Evolutionary conservation across 2,329 filamentous ascomycete species (phyloP).

Genomic region (Aspergillus floridensis): DNA sequence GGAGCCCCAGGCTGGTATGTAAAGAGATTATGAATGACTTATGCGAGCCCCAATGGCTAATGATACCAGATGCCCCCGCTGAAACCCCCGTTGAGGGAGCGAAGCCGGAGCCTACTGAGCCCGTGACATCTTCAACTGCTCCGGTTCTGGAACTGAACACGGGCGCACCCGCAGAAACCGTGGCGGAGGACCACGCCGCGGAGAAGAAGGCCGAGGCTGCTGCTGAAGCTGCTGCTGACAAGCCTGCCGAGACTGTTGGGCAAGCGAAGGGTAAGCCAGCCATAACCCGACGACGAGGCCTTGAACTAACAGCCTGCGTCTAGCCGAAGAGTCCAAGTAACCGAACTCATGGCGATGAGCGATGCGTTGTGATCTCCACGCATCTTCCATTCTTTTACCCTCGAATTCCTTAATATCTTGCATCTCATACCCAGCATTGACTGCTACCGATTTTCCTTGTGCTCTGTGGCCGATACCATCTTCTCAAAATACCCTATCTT

Average conservation of each 20-base stretch:
- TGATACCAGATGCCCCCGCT: not conserved
- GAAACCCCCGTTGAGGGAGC: constrained; percentile 8
- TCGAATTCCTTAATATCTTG: constrained; percentile 10
- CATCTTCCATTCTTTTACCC: constrained; percentile 2
- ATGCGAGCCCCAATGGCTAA: not conserved
- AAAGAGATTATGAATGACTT: not conserved
- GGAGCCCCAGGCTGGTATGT: constrained; percentile 18
- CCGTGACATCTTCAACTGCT: not conserved
- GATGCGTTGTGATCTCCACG: constrained; percentile 8
- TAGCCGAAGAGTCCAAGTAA: constrained; percentile 12
- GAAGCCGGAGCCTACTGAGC: constrained; percentile 2
- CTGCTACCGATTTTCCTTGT: constrained; percentile 9
- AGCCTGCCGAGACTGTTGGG: constrained; percentile 14
- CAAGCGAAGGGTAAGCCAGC: constrained; percentile 11
- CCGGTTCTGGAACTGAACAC: constrained; percentile 7
- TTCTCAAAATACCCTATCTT: constrained; percentile 21
- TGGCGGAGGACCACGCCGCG: constrained; percentile 7
- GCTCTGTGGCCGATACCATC: constrained; percentile 8
- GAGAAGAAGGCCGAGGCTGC: constrained; percentile 8
- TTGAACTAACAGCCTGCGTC: constrained; percentile 4
- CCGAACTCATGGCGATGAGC: constrained; percentile 7
- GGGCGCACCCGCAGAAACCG: constrained; percentile 8
- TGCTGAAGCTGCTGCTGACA: constrained; percentile 8
- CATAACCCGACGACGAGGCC: constrained; percentile 1
- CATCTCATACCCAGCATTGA: constrained; percentile 18